A percentile compares a stretch with the other conserved stretches of the same genome.
Evolutionary conservation across 768 basidiomycete genomes (phyloP).

Genomic region (Mycena sanguinolenta): DNA sequence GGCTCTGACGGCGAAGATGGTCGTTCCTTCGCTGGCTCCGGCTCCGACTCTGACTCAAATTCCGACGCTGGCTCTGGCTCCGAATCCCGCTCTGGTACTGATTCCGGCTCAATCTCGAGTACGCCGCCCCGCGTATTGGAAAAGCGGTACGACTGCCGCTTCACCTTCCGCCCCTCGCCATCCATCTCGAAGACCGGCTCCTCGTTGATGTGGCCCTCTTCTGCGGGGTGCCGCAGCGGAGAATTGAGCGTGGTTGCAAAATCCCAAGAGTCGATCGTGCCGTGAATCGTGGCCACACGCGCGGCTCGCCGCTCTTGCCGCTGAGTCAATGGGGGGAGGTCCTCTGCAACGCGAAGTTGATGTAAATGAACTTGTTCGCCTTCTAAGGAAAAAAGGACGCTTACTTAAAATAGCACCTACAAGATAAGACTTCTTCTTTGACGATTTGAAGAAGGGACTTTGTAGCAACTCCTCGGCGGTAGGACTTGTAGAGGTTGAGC

Average conservation of each 20-base stretch:
- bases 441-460: constrained; percentile 81
- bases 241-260: constrained; percentile 68
- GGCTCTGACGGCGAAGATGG: constrained; percentile 15
- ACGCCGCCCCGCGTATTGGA: constrained; percentile 39
- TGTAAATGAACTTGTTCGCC: not conserved
- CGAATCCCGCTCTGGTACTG: too few species aligned
- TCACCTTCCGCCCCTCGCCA: constrained; percentile 36
- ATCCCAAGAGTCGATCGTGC: constrained; percentile 86
- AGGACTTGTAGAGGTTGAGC: constrained; percentile 61
- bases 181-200: constrained; percentile 56
- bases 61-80: constrained; percentile 13
- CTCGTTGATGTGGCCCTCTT: constrained; percentile 40
- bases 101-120: constrained; percentile 8
- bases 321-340: constrained; percentile 78
- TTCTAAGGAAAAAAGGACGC: constrained; percentile 31
- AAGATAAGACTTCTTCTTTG: constrained; percentile 85
- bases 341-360: constrained; percentile 52
- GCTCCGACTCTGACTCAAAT: not conserved
- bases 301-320: constrained; percentile 78
- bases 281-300: constrained; percentile 52
- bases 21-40: constrained; percentile 10
- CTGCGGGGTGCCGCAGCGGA: constrained; percentile 39
- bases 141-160: constrained; percentile 34
- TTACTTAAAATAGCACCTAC: constrained; percentile 80
- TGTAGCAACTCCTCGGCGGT: constrained; percentile 83